These are phyloP conservation scores for Solanum neorickii DNA, from an alignment of 257 asterid species.

Conservation along the genomic window DNA sequence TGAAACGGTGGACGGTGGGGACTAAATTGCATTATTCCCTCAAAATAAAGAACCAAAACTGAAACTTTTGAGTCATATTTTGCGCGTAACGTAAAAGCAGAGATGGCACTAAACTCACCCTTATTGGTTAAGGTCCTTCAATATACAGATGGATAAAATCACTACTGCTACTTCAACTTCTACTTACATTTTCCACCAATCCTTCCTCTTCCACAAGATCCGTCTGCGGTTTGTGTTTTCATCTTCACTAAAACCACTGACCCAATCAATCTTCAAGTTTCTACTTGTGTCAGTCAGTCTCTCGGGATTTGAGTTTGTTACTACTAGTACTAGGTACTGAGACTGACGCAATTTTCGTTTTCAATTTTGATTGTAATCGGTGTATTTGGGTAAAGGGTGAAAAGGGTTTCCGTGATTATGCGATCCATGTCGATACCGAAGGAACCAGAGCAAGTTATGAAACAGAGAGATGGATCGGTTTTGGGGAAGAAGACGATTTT, in stretches of 20 bases:
- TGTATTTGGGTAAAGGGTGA: neutral
- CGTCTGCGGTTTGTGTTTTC: neutral
- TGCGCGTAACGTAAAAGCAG: neutral
- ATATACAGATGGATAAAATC: neutral
- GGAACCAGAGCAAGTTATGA: slow-evolving; percentile 88
- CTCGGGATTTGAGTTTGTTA: neutral
- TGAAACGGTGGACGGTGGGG: neutral
- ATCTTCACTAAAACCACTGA: neutral
- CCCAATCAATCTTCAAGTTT: neutral
- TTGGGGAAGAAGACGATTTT: slow-evolving; percentile 93
- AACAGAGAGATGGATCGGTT: slow-evolving; percentile 90
- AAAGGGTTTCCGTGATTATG: neutral
- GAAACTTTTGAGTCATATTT: neutral
- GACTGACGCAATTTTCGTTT: neutral
- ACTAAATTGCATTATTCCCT: neutral
- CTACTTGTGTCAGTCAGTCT: neutral
- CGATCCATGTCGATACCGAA: slow-evolving; percentile 53
- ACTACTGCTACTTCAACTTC: neutral
- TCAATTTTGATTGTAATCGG: neutral
- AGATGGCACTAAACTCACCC: neutral
- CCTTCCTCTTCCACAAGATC: neutral
- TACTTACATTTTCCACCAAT: neutral
- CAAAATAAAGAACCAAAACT: neutral
- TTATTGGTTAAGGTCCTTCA: neutral
- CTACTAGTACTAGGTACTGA: neutral